Conservation (phyloP, 495 filamentous ascomycete species). For the Achaetomiella virescens region DNA sequence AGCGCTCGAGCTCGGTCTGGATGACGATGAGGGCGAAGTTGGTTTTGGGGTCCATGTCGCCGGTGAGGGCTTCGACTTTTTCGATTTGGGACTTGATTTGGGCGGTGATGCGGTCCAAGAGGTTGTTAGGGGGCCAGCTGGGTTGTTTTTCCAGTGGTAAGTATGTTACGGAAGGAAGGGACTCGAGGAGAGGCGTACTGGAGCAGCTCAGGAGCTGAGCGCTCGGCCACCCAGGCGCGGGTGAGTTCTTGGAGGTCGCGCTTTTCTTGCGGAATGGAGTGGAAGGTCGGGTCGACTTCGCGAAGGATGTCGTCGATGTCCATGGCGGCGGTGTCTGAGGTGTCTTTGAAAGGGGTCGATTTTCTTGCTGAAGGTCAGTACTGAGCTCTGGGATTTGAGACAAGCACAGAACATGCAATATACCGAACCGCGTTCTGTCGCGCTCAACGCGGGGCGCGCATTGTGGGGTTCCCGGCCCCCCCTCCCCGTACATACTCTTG, state of each 20-base stretch:
- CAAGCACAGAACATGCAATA: background rate
- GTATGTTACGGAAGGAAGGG: background rate
- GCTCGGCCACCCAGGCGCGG: slow-evolving; percentile 86
- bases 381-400: no score
- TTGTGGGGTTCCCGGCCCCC: background rate
- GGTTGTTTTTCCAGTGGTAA: no score
- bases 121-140: slow-evolving; percentile 45
- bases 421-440: background rate
- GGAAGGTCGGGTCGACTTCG: slow-evolving; percentile 60
- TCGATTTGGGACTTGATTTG: slow-evolving; percentile 64
- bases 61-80: slow-evolving; percentile 68
- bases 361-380: no score
- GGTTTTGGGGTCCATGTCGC: slow-evolving; percentile 73
- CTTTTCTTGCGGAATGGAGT: slow-evolving; percentile 52
- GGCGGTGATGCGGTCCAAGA: slow-evolving; percentile 68
- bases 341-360: background rate
- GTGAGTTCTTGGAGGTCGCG: slow-evolving; percentile 84
- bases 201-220: slow-evolving; percentile 76
- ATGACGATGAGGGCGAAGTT: slow-evolving; percentile 92
- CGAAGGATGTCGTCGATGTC: slow-evolving; percentile 88
- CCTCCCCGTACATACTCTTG: no score
- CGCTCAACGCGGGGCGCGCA: slow-evolving; percentile 1
- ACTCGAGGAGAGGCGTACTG: slow-evolving; percentile 29
- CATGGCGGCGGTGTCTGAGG: slow-evolving; percentile 42
- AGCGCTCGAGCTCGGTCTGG: slow-evolving; percentile 91